A percentile compares a stretch with the other conserved stretches of the same genome.
Evolutionary conservation across 2,329 filamentous ascomycete genomes (phyloP).

Genomic region (Pseudogymnoascus sp.): DNA sequence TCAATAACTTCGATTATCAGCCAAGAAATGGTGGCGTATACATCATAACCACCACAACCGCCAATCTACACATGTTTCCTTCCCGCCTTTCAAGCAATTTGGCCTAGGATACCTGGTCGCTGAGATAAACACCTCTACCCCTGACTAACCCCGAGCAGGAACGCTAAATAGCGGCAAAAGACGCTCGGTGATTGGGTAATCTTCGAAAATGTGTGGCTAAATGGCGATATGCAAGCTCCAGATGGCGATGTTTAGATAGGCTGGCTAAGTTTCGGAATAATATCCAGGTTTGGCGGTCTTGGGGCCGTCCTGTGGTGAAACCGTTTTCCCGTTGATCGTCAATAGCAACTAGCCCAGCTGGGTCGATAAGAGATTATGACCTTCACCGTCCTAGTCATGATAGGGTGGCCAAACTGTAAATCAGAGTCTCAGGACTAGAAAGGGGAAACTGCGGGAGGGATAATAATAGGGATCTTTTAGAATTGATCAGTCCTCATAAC

Average conservation of each 20-base stretch:
- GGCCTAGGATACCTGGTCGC: not conserved
- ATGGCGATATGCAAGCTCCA: not conserved
- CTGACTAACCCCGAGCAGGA: not conserved
- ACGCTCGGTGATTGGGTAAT: not conserved
- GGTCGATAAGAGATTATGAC: conserved; percentile 4
- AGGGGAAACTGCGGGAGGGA: not conserved
- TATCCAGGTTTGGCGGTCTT: not conserved
- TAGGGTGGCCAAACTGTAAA: not conserved
- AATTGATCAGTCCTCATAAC: too few relatives aligned
- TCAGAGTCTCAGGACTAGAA: not conserved
- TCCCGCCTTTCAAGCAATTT: not conserved
- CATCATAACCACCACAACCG: not conserved
- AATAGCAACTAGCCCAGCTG: not conserved
- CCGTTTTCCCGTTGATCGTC: not conserved
- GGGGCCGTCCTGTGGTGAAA: not conserved
- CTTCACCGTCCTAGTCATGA: not conserved
- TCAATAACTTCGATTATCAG: not conserved
- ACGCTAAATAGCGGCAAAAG: not conserved
- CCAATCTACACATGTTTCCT: not conserved
- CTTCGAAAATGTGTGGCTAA: not conserved
- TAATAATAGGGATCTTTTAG: conserved; percentile 2
- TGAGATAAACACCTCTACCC: not conserved
- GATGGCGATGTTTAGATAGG: conserved; percentile 6
- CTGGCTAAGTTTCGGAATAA: not conserved
- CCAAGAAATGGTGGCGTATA: not conserved